Base-by-base conservation (phyloP, 192 early-diverging fungal species). In the Umbelopsis isabellina region DNA sequence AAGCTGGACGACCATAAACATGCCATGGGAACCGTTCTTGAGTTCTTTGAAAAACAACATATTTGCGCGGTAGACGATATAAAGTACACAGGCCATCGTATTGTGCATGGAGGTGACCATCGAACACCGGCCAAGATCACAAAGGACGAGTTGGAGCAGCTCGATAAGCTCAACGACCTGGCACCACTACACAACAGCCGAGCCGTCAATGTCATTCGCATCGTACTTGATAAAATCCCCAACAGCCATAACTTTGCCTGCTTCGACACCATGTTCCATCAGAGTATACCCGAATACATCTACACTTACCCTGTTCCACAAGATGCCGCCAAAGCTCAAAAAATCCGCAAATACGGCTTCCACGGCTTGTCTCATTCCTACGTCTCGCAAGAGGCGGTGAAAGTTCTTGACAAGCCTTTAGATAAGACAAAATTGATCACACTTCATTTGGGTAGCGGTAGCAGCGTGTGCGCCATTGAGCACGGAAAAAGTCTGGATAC, bases 281-380 rank as follows among this genome's bases (percentile, higher is more conserved):
- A 48, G 22, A 69, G 67, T 21, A 64, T 74, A 30, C 55, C 67
- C 33, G 25, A 51, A 37, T 41, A 74, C 27, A 48, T 74, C n/a
- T 74, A 74, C 66, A 68, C 73, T 15, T 74, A 74, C 16, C 67
- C 73, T 16, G 25, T 74, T 12, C 73, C 73, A 8, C 25, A 58
- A 11, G 51, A 74, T 12, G 55, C 49, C 15, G 66, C 50, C 13
- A 46, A 69, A 20, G 11, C 13, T 11, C 53, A 69, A 33, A 20
- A 53, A n/a, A 74, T 74, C 47, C 67, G 73, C 16, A 74, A 74
- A 48, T 74, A 68, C n/a, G 73, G 73, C 0, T 74, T 74, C 46
- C 73, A 74, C 21, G 73, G 73, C 4, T 18, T 74, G 13, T 69
- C 67, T 61, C 67, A 74, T 70, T 51, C 49, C 4, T 74, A 69